These are phyloP conservation scores for Phyllosticta paracitricarpa DNA, from an alignment of 2,329 filamentous ascomycete species.

Conservation along the genomic window DNA sequence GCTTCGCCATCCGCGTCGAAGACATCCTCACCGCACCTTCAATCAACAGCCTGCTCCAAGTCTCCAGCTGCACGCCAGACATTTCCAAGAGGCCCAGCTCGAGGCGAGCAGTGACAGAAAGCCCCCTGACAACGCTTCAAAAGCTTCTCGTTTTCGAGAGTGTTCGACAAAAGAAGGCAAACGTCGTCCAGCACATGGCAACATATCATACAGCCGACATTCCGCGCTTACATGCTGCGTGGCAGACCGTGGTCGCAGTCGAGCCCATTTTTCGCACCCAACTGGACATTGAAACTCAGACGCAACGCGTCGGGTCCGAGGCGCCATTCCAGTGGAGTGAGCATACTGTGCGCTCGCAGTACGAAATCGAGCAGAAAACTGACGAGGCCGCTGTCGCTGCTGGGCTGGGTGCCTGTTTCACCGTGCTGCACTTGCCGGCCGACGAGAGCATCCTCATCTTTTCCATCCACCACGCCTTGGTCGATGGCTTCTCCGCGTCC, in stretches of 20 bases:
- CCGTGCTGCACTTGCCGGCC: background rate
- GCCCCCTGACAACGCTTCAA: background rate
- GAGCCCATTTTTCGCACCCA: background rate
- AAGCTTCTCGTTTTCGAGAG: background rate
- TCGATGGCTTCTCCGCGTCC: background rate
- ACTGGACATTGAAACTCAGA: background rate
- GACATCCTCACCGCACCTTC: background rate
- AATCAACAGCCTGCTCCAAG: background rate
- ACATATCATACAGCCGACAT: background rate
- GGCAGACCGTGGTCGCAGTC: background rate
- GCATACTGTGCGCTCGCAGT: background rate
- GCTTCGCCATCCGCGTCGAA: background rate
- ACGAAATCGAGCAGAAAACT: background rate
- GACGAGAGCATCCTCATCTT: background rate
- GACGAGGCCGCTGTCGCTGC: background rate
- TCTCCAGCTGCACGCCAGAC: too few relatives aligned
- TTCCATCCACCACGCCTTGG: background rate
- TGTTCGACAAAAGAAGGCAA: background rate
- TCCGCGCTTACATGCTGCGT: background rate
- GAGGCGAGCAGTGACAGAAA: background rate
- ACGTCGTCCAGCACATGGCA: background rate
- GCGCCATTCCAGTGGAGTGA: background rate
- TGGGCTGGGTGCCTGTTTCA: background rate
- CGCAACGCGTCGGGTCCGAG: background rate
- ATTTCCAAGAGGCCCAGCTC: background rate